Evolutionary conservation across 2,329 filamentous ascomycete genomes (phyloP), one percentile per base, ranked within the genome.

Genomic region (Acrocalymma vagum): DNA sequence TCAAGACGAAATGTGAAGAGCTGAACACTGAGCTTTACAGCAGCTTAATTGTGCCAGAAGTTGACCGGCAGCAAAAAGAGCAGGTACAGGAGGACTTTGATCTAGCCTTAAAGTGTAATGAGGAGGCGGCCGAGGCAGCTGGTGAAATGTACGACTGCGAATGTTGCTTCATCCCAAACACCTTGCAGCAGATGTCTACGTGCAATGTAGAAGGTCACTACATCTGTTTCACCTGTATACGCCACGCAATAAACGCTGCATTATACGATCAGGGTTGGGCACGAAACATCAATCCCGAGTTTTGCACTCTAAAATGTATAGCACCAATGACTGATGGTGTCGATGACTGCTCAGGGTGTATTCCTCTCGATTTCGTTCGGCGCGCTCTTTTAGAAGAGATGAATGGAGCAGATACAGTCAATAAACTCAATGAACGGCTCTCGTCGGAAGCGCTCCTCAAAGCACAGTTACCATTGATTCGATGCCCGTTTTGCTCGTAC

Each of bases 251-350:
- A 44, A 87, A 86, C 33, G 93, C 97, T 65, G 91, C 92, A 2
- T 75, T 97, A 0, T 97, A 95, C 64, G 94, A 94, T 0, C 94
- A 97, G 67, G 90, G 90, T 36, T 96, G 93, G 90, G 82, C 84
- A 33, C 85, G 87, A 44, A 94, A 83, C 58, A 86, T 96, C 55
- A 81, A 94, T 62, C 71, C 82, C 18, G 79, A 84, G 43, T 82
- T 78, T 24, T 88, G 88, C 24, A 91, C 90, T 0, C 77, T 97
- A 38, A 83, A 82, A 46, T 97, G 94, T 64, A 80, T 95, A n/a
- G 90, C 92, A 1, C 85, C 90, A 0, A 80, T 86, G 34, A 76
- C 81, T 0, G 72, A 79, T 29, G 58, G 57, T 11, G 31, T 48
- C 3, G 64, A 69, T n/a, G 73, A 72, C 4, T 97, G 94, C 57